Conservation (phyloP, 2,329 filamentous ascomycete genomes). For the Elsinoe perseae region DNA sequence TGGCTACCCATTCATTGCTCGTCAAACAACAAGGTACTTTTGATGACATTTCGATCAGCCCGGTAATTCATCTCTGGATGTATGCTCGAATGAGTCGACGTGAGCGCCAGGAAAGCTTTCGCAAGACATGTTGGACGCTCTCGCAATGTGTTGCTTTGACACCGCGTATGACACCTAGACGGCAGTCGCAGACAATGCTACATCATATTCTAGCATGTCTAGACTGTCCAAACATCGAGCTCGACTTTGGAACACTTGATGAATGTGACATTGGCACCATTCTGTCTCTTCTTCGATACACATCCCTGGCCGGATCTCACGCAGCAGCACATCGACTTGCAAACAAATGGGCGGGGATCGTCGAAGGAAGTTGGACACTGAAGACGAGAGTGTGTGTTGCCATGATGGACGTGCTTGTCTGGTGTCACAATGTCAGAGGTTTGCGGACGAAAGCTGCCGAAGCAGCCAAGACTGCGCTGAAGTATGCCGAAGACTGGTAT, state of each 20-base stretch:
- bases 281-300: background rate
- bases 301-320: background rate
- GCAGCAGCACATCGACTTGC: background rate
- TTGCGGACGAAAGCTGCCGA: background rate
- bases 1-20: background rate
- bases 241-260: background rate
- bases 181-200: background rate
- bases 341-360: background rate
- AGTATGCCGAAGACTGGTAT: background rate
- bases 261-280: background rate
- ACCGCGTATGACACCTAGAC: background rate
- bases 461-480: background rate
- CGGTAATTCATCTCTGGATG: constrained; percentile 1
- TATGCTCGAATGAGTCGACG: background rate
- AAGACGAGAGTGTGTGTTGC: background rate
- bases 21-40: background rate
- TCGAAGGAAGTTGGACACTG: background rate
- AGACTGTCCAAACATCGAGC: background rate
- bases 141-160: background rate
- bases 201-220: background rate
- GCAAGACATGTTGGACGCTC: background rate
- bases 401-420: background rate
- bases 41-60: background rate
- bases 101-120: background rate
- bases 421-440: background rate